Conservation (phyloP, 495 filamentous ascomycete genomes). For the Neurospora terricola region DNA sequence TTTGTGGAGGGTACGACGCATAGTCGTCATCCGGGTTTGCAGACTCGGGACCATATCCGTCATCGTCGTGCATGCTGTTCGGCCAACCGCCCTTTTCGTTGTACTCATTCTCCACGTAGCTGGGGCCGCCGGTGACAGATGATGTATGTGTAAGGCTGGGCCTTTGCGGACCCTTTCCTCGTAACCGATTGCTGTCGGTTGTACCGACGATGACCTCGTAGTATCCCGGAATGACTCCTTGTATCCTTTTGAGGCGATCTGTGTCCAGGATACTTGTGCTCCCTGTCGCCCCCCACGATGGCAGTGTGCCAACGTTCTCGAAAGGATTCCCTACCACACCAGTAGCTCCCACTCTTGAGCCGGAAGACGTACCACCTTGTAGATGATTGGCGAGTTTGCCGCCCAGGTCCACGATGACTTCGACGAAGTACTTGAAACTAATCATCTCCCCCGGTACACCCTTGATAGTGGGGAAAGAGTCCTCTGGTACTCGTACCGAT, state of each 20-base stretch:
- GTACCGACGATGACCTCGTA: constrained; percentile 89
- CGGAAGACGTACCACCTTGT: constrained; percentile 32
- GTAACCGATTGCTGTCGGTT: constrained; percentile 58
- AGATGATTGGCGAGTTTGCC: constrained; percentile 62
- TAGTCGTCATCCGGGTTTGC: constrained; percentile 15
- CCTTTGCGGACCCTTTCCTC: constrained; percentile 38
- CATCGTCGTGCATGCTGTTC: constrained; percentile 1
- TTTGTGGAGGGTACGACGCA: constrained; percentile 9
- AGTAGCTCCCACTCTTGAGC: constrained; percentile 8
- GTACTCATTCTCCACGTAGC: neutral
- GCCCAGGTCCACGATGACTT: constrained; percentile 84
- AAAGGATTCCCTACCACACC: constrained; percentile 14
- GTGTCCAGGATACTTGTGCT: constrained; percentile 78
- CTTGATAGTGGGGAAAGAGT: constrained; percentile 85
- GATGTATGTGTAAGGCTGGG: constrained; percentile 15
- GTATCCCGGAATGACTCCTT: constrained; percentile 70
- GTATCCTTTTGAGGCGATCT: constrained; percentile 72
- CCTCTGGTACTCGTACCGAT: constrained; percentile 76
- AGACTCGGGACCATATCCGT: constrained; percentile 8
- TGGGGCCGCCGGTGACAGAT: constrained; percentile 5
- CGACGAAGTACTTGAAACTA: constrained; percentile 84
- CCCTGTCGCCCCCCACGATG: constrained; percentile 38
- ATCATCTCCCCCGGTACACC: constrained; percentile 86
- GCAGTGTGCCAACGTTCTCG: constrained; percentile 24
- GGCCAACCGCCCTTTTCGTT: constrained; percentile 12